Percentiles rank a stretch among this genome's conserved stretches.
phyloP scores from a whole-genome alignment of 2,329 filamentous ascomycete genomes.

The Sclerotinia borealis region DNA sequence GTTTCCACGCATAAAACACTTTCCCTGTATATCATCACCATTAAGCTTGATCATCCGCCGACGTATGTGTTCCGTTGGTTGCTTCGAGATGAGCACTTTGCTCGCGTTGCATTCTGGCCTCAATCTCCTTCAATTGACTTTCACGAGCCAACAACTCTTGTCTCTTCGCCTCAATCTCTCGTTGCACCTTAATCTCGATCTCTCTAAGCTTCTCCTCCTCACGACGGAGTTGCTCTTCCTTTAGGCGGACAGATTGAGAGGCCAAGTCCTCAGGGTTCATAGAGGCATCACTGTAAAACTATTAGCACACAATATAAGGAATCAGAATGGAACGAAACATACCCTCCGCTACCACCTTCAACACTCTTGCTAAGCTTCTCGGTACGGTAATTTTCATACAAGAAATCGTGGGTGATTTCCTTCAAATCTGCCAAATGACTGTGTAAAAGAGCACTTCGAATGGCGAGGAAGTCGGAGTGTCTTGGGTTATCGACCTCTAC shows the following conservation, averaged over 20 bases:
- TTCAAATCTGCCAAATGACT: constrained; percentile 97
- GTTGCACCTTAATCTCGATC: constrained; percentile 99
- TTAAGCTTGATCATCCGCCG: constrained; percentile 25
- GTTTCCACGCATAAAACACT: constrained; percentile 15
- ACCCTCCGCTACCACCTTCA: constrained; percentile 82
- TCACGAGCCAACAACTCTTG: constrained; percentile 96
- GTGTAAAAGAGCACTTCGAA: constrained; percentile 92
- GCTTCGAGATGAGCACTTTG: constrained; percentile 47
- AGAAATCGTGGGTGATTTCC: constrained; percentile 99
- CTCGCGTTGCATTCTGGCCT: constrained; percentile 93
- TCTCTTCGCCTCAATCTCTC: constrained; percentile 99
- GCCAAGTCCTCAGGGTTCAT: constrained; percentile 98
- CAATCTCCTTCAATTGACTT: constrained; percentile 97
- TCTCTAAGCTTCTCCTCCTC: constrained; percentile 99
- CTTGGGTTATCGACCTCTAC: constrained; percentile 99
- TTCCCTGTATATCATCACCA: constrained; percentile 12
- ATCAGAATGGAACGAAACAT: constrained; percentile 42
- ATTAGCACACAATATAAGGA: constrained; percentile 32
- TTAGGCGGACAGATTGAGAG: constrained; percentile 93
- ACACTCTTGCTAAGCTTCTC: constrained; percentile 99
- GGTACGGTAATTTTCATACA: constrained; percentile 99
- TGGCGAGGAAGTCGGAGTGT: constrained; percentile 96
- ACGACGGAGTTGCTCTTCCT: constrained; percentile 98
- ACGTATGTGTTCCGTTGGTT: constrained; percentile 25
- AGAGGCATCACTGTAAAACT: constrained; percentile 59